Percentiles rank a stretch among this genome's conserved stretches.
Conservation (phyloP, 2,329 filamentous ascomycete genomes). For the Curvularia sp. region DNA sequence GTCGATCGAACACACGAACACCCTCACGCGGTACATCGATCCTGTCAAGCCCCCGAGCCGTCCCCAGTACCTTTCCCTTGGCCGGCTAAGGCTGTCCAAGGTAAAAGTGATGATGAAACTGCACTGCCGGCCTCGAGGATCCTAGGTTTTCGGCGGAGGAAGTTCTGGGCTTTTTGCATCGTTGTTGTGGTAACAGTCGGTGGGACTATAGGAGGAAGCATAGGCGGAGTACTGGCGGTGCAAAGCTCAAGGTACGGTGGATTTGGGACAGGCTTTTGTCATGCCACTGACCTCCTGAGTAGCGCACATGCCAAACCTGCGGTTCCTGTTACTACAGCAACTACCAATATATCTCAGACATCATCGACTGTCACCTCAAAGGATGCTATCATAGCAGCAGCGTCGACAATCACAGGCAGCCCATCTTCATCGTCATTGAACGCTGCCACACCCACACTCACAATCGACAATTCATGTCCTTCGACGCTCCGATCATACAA, state of each 20-base stretch:
- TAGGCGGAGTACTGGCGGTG: not conserved
- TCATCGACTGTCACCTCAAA: not conserved
- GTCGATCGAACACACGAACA: not conserved
- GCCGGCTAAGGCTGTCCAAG: not conserved
- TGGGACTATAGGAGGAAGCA: not conserved
- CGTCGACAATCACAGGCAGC: not conserved
- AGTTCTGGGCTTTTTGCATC: not conserved
- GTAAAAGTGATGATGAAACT: not conserved
- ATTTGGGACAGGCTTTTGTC: too few relatives aligned
- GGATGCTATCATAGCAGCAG: not conserved
- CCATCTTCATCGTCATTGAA: not conserved
- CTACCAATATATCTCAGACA: not conserved
- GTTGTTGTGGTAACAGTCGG: not conserved
- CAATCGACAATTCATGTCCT: not conserved
- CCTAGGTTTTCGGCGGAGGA: not conserved
- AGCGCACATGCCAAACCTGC: not conserved
- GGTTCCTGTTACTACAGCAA: not conserved
- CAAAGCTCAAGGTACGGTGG: not conserved
- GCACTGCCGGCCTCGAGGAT: not conserved
- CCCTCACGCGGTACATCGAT: not conserved
- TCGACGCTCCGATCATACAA: not conserved
- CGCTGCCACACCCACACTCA: not conserved
- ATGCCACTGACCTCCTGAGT: not conserved
- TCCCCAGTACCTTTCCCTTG: too few relatives aligned
- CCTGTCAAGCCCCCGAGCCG: not conserved